Evolutionary conservation across 305 asterid genomes (phyloP).

Genomic region (Solanum hybrid): DNA sequence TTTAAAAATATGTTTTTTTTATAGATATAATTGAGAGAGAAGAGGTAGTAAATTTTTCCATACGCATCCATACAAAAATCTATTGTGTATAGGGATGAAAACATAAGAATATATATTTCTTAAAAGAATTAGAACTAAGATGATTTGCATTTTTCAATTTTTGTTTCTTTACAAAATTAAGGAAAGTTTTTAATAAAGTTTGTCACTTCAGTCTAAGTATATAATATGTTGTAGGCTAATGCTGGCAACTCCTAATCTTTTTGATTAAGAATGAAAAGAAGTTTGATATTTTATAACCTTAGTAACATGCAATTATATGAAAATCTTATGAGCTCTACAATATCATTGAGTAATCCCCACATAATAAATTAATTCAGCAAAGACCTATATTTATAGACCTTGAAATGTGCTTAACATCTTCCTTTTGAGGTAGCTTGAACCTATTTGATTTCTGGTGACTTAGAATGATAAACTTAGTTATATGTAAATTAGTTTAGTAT

Average conservation of each 20-base stretch:
- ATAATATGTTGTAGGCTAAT: background rate
- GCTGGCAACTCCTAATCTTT: background rate
- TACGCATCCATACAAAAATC: background rate
- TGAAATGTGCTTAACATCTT: background rate
- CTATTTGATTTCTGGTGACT: background rate
- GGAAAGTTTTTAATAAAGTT: background rate
- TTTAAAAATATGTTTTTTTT: too few relatives aligned
- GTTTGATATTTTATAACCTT: background rate
- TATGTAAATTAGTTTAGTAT: background rate
- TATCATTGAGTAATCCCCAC: background rate
- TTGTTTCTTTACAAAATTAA: background rate
- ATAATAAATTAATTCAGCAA: too few relatives aligned
- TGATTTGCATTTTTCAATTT: background rate
- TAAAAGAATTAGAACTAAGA: background rate
- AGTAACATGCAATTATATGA: background rate
- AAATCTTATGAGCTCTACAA: background rate
- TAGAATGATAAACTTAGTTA: background rate
- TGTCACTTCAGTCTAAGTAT: background rate
- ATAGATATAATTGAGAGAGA: background rate
- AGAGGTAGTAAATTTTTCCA: background rate
- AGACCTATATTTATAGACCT: background rate
- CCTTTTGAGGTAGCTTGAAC: background rate
- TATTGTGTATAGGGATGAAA: background rate
- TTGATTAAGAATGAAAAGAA: background rate
- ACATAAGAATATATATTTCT: background rate